Base-by-base conservation (phyloP, 2,329 filamentous ascomycete genomes). In the Penicillium fuscoglaucum region DNA sequence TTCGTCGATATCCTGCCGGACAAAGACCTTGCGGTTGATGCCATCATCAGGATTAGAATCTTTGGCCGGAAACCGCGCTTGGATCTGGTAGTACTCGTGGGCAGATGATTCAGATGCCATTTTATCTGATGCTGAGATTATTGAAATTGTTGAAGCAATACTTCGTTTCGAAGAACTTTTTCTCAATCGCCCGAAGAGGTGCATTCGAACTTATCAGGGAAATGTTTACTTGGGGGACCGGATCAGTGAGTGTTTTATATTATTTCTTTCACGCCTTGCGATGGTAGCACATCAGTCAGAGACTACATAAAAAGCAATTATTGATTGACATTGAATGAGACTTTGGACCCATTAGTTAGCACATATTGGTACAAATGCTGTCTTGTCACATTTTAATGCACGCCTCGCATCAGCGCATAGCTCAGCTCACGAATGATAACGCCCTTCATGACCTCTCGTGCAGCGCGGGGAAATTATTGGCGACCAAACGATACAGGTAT, bases 1-100 rank as follows among this genome's bases (percentile, higher is more conserved):
- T 47, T 56, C 26, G 35, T 66, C 63, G 28, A 66, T 63, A 7
- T 66, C 51, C 39, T 66, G 55, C 7, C 59, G 59, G 21, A 63
- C 28, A 29, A 49, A 49, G 13, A 62, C 61, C 49, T 44, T 41
- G 4, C 52, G 37, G 29, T 55, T 50, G 21, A 55, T 43, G 6
- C 52, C 52, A 29, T 59, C 40, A 15, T 50, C 17, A 10, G 52
- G 45, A 35, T 35, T 49, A 12, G 45, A 50, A 17, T 43, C 37
- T 2, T 26, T 35, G 19, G 7, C 15, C 4, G 52, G 52, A 33
- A 43, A 55, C 21, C 45, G 45, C 17, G 52, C 33, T 43, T 55
- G 47, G 17, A 50, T 55, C 19, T 41, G 52, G 19, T 55, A 55
- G 37, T 55, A 55, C 26, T 55, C 44, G 21, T 55, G 8, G 4